A percentile compares a stretch with the other conserved stretches of the same genome.
Conservation (phyloP, 2,329 filamentous ascomycete species). For the Stemphylium lycopersici region DNA sequence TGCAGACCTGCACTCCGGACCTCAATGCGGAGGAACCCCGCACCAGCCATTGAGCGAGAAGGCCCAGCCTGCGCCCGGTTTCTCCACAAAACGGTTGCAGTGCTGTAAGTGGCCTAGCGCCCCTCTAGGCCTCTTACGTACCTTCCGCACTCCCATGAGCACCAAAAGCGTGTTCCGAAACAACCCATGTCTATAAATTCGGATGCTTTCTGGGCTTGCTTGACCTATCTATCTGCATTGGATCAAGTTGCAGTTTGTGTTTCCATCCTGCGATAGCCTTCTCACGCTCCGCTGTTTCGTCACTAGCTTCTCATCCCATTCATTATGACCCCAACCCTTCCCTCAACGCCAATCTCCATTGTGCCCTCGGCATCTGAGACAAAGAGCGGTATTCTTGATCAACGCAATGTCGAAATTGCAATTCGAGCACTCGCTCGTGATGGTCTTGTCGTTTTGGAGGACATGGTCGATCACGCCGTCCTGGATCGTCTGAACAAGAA, state of each 20-base stretch:
- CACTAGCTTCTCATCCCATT: slow-evolving; percentile 1
- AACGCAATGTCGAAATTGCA: slow-evolving; percentile 60
- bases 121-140: slow-evolving; percentile 11
- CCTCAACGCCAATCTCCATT: slow-evolving; percentile 43
- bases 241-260: not conserved
- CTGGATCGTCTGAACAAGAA: slow-evolving; percentile 63
- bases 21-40: slow-evolving; percentile 6
- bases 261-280: not conserved
- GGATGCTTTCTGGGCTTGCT: not conserved
- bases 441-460: slow-evolving; percentile 43
- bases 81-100: slow-evolving; percentile 13
- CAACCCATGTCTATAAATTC: slow-evolving; percentile 8
- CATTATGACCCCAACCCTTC: slow-evolving; percentile 25
- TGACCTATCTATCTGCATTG: not conserved
- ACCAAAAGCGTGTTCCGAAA: slow-evolving; percentile 1
- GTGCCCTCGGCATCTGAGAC: slow-evolving; percentile 53
- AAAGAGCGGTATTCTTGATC: slow-evolving; percentile 46
- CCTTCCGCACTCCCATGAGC: slow-evolving; percentile 8
- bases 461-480: slow-evolving; percentile 51
- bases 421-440: slow-evolving; percentile 37
- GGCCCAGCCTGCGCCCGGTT: not conserved
- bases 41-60: not conserved
- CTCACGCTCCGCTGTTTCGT: not conserved
- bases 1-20: not conserved
- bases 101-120: slow-evolving; percentile 20